Evolutionary conservation across 2,329 filamentous ascomycete genomes (phyloP).

Genomic region (Fusarium nanum): DNA sequence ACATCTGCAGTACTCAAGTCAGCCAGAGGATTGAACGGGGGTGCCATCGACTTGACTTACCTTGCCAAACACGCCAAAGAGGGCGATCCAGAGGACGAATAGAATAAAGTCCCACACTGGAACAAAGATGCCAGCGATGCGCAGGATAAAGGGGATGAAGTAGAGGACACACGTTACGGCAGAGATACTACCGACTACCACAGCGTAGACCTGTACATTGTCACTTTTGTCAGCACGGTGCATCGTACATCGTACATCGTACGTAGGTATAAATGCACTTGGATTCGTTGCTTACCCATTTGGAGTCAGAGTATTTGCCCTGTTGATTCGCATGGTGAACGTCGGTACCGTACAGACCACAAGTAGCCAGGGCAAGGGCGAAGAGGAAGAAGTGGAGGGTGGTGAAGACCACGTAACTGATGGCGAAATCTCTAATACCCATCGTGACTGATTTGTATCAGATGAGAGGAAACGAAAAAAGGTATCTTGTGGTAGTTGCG

Average conservation of each 20-base stretch:
- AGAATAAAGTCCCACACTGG: slow-evolving; percentile 78
- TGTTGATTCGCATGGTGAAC: slow-evolving; percentile 65
- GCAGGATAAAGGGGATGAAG: slow-evolving; percentile 70
- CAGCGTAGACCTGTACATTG: slow-evolving; percentile 71
- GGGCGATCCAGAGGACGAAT: slow-evolving; percentile 81
- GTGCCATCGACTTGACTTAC: slow-evolving; percentile 50
- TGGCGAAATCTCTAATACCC: slow-evolving; percentile 58
- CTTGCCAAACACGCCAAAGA: slow-evolving; percentile 86
- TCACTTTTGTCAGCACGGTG: slow-evolving; percentile 21
- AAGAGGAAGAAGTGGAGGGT: slow-evolving; percentile 81
- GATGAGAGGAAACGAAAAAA: background rate
- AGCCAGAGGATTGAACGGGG: background rate
- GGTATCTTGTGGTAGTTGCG: slow-evolving; percentile 10
- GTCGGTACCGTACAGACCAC: slow-evolving; percentile 81
- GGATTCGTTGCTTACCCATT: slow-evolving; percentile 69
- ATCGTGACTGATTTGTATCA: slow-evolving; percentile 47
- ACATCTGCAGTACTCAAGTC: slow-evolving; percentile 62
- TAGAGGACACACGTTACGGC: slow-evolving; percentile 74
- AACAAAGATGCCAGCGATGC: slow-evolving; percentile 59
- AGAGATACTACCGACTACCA: slow-evolving; percentile 74
- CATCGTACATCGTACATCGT: background rate
- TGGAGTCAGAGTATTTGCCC: slow-evolving; percentile 66
- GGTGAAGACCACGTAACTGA: slow-evolving; percentile 67
- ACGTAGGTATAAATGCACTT: background rate
- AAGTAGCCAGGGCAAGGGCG: slow-evolving; percentile 78